Base-by-base conservation (phyloP, 2,329 filamentous ascomycete genomes). In the Sclerotinia spermophila region DNA sequence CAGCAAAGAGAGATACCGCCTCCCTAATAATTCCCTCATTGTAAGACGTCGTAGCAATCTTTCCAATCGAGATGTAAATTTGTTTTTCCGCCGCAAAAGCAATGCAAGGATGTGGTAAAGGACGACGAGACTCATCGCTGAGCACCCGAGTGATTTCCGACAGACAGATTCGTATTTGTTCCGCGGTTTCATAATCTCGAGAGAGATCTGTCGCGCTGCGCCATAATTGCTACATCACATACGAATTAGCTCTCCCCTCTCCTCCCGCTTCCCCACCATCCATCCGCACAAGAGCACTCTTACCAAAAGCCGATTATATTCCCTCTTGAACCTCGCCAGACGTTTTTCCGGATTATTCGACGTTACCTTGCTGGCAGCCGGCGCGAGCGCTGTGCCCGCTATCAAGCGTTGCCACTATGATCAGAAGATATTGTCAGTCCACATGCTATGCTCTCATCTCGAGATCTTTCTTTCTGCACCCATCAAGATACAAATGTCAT, bases 81-180 rank as follows among this genome's bases (percentile, higher is more conserved):
- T 97, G 93, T 76, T 94, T 93, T 68, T 89, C 88, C 48, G 93
- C 89, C 72, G 93, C 92, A 81, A 95, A 97, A 76, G 90, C 86
- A 51, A 98, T 92, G 82, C 96, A 99, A 5, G 94, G 92, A 81
- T 98, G 95, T 10, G 95, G 95, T 38, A 94, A 87, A 7, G 94
- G 93, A 58, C 93, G 90, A 75, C 94, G 91, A 72, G 92, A 92
- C 82, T 98, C 95, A 82, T 97, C 94, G 82, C 89, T 90, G 74
- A 98, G 89, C 77, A 97, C 90, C 75, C 83, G 82, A 71, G 87
- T 89, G 56, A 90, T 84, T 76, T 89, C 86, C 75, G 89, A 87
- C 38, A 90, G 85, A 71, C 86, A 84, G 73, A 86, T 84, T 79
- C 90, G 87, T 78, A 90, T 83, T 70, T 84, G 85, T 77, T 90